phyloP scores from a whole-genome alignment of 2,329 filamentous ascomycete species.

The Talaromyces sp. region DNA sequence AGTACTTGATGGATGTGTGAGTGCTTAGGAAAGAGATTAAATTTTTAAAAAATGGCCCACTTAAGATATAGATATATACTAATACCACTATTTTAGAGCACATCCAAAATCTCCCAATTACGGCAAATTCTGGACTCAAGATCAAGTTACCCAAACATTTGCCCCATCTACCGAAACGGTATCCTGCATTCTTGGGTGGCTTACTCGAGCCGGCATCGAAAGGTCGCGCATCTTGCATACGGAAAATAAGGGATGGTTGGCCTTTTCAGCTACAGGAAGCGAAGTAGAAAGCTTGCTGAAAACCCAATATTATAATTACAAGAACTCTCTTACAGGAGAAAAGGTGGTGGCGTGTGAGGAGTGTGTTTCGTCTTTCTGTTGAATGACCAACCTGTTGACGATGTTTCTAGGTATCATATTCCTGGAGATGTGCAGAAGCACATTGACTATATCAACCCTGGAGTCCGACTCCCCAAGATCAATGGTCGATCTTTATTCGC shows the following conservation, averaged over 20 bases:
- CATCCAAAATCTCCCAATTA: conserved; percentile 37
- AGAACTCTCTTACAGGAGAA: conserved; percentile 29
- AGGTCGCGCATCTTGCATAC: conserved; percentile 46
- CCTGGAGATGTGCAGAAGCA: conserved; percentile 44
- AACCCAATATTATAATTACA: conserved; percentile 49
- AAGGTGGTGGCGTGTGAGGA: conserved; percentile 31
- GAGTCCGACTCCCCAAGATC: conserved; percentile 41
- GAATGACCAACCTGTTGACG: neutral
- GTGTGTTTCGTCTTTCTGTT: conserved; percentile 17
- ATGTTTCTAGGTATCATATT: conserved; percentile 36
- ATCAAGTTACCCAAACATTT: conserved; percentile 40
- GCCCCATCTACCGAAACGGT: conserved; percentile 43
- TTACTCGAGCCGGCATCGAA: conserved; percentile 47
- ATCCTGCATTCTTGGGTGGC: conserved; percentile 49
- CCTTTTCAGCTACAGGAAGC: conserved; percentile 49
- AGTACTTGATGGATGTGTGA: conserved; percentile 6
- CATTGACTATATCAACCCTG: conserved; percentile 54
- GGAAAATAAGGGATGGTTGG: conserved; percentile 48
- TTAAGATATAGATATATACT: neutral
- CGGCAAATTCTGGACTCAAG: conserved; percentile 38
- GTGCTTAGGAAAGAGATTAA: neutral
- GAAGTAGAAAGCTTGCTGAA: conserved; percentile 51
- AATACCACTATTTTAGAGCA: conserved; percentile 11
- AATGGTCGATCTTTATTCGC: conserved; percentile 14
- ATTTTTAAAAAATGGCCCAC: too few relatives aligned